These are phyloP conservation scores for Botrytis squamosa DNA, from an alignment of 2,329 filamentous ascomycete species.

Conservation along the genomic window DNA sequence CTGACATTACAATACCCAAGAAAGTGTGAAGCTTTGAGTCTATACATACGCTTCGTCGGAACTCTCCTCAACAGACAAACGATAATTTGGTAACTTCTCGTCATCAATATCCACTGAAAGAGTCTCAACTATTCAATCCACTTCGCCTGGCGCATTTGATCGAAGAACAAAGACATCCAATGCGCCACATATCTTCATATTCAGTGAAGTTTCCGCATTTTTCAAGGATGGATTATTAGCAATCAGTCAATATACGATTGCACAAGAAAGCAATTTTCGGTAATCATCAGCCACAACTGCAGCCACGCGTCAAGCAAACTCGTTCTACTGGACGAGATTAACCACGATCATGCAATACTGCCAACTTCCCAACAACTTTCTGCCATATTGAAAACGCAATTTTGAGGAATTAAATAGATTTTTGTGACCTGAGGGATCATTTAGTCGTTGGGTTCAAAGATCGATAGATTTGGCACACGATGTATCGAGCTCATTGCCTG, in stretches of 20 bases:
- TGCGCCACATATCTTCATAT: neutral
- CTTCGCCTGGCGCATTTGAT: too few species aligned
- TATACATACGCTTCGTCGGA: neutral
- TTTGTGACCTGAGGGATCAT: neutral
- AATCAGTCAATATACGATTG: neutral
- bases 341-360: constrained; percentile 8
- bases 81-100: neutral
- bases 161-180: neutral
- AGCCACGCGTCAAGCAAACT: neutral
- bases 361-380: neutral
- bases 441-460: neutral
- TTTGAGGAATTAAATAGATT: neutral
- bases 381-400: neutral
- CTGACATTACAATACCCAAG: too few species aligned
- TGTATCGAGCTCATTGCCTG: neutral
- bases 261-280: neutral
- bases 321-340: neutral
- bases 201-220: too few species aligned
- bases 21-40: neutral
- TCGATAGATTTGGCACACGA: neutral
- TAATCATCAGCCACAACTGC: constrained; percentile 4
- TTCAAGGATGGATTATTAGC: neutral
- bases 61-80: neutral
- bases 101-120: neutral
- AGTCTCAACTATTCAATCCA: neutral